These are phyloP conservation scores for Cordyceps fumosorosea DNA, from an alignment of 2,329 filamentous ascomycete species.

Conservation along the genomic window DNA sequence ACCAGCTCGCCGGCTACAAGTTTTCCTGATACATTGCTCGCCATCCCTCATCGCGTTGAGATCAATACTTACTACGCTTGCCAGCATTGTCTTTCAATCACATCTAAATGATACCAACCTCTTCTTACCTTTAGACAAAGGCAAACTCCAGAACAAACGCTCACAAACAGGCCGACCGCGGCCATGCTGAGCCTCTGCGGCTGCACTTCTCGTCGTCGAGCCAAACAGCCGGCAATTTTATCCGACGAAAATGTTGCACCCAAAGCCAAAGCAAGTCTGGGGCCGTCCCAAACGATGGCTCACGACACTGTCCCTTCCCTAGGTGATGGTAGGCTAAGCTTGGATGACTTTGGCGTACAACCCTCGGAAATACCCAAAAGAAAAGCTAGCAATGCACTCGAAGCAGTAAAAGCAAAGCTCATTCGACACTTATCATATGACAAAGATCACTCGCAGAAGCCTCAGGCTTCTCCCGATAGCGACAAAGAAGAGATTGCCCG, in stretches of 20 bases:
- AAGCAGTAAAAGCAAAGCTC: constrained; percentile 38
- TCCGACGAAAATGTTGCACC: background rate
- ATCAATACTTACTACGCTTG: background rate
- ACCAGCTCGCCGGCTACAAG: background rate
- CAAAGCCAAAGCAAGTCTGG: background rate
- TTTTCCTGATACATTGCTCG: background rate
- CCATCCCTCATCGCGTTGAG: background rate
- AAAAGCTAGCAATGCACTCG: constrained; percentile 35
- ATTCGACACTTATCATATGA: constrained; percentile 41
- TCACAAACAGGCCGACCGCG: background rate
- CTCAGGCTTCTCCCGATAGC: constrained; percentile 35
- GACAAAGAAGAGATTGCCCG: constrained; percentile 48
- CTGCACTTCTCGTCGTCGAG: constrained; percentile 3
- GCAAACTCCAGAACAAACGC: background rate
- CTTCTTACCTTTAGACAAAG: background rate
- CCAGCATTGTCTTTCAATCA: constrained; percentile 2
- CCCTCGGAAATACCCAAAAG: constrained; percentile 22
- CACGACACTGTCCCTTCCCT: background rate
- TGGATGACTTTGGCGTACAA: constrained; percentile 36
- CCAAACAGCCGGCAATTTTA: background rate
- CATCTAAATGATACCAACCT: background rate
- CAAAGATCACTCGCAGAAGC: constrained; percentile 32
- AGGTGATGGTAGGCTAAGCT: constrained; percentile 25
- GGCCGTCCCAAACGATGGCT: background rate
- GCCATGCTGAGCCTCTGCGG: constrained; percentile 9